Evolutionary conservation across 2,329 filamentous ascomycete species (phyloP).

Genomic region (Pestalotiopsis sp.): DNA sequence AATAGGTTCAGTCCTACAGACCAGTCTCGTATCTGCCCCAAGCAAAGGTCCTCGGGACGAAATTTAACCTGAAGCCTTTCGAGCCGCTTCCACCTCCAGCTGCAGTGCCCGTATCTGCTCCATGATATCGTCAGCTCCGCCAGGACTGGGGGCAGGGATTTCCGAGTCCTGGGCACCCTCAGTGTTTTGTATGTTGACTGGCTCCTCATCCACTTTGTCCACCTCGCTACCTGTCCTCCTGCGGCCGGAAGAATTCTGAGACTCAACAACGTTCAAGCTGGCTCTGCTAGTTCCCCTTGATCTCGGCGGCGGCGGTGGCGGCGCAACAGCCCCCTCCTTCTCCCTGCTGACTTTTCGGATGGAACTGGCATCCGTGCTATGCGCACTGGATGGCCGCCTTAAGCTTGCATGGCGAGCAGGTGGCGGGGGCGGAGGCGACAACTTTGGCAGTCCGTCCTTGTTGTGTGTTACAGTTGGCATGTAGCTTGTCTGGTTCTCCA

Average conservation of each 20-base stretch:
- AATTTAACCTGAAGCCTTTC: slow-evolving; percentile 2
- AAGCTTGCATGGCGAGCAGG: slow-evolving; percentile 46
- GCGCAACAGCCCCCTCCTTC: slow-evolving; percentile 25
- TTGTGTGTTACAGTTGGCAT: slow-evolving; percentile 19
- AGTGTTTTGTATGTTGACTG: not conserved
- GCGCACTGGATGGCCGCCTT: slow-evolving; percentile 45
- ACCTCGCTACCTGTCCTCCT: not conserved
- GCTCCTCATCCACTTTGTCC: not conserved
- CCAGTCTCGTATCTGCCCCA: not conserved
- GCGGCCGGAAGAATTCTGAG: not conserved
- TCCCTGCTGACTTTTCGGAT: slow-evolving; percentile 33
- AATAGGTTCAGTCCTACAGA: too few relatives aligned
- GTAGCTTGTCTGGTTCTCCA: slow-evolving; percentile 4
- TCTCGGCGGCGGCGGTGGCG: slow-evolving; percentile 50
- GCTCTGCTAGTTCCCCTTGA: slow-evolving; percentile 47
- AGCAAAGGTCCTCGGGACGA: not conserved
- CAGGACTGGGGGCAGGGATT: not conserved
- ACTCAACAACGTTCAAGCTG: not conserved
- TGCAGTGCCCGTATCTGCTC: slow-evolving; percentile 3
- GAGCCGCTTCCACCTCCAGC: slow-evolving; percentile 2
- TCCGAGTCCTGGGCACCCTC: not conserved
- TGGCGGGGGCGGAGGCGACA: slow-evolving; percentile 44
- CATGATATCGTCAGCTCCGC: slow-evolving; percentile 3
- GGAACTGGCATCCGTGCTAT: slow-evolving; percentile 38
- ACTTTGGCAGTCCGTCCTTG: slow-evolving; percentile 27